phyloP scores from a whole-genome alignment of 2,329 filamentous ascomycete species.

The Penicillium polonicum region DNA sequence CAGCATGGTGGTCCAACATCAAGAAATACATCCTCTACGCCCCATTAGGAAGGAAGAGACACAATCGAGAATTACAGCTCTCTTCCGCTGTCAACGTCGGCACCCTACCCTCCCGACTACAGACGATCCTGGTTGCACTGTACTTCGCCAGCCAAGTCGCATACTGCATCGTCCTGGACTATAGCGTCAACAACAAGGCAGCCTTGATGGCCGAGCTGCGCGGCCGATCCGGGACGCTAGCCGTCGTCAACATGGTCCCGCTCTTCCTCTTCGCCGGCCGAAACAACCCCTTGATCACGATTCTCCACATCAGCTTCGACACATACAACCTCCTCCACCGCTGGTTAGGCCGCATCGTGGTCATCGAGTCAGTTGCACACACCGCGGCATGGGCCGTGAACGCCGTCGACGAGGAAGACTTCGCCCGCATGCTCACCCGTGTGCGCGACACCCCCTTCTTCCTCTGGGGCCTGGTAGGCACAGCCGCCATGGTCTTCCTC shows the following conservation, averaged over 20 bases:
- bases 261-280: conserved; percentile 84
- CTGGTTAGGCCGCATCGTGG: conserved; percentile 75
- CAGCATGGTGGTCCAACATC: conserved; percentile 41
- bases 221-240: conserved; percentile 79
- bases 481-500: conserved; percentile 42
- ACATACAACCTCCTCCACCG: conserved; percentile 90
- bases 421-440: conserved; percentile 35
- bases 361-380: conserved; percentile 70
- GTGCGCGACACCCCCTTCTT: conserved; percentile 44
- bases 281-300: conserved; percentile 84
- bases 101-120: conserved; percentile 76
- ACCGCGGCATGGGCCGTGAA: conserved; percentile 76
- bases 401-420: conserved; percentile 44
- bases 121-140: conserved; percentile 64
- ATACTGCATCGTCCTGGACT: conserved; percentile 61
- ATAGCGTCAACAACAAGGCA: conserved; percentile 42
- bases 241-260: conserved; percentile 87
- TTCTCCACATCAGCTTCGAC: conserved; percentile 88
- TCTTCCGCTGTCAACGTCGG: conserved; percentile 68
- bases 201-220: conserved; percentile 77
- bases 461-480: conserved; percentile 47
- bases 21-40: conserved; percentile 56
- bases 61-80: conserved; percentile 72
- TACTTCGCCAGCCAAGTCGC: conserved; percentile 73
- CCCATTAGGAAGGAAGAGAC: conserved; percentile 70